Base-by-base conservation (phyloP, 2,329 filamentous ascomycete species). In the Ophiostoma sp. region DNA sequence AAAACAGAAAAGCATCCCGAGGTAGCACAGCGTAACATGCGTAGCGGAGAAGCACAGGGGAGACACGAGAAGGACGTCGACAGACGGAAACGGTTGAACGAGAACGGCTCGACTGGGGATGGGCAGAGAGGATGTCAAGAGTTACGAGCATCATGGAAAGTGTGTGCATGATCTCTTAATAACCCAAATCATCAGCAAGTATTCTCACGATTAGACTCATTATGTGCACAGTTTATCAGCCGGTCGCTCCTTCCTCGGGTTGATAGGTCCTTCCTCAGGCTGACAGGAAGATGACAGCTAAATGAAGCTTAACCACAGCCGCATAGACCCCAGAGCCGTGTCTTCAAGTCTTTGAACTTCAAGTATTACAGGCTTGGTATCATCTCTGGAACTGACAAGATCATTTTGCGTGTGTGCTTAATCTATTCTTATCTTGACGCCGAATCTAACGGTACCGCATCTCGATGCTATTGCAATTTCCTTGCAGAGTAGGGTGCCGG, bases 401-500 rank as follows among this genome's bases (percentile, higher is more conserved):
- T 44, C 48, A 54, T 10, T 23, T 23, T 8, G 48, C 4, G 48
- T 27, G 48, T 54, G 48, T 54, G n/a, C 15, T 5, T 54, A 1
- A 11, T 27, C n/a, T 7, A 48, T 48, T 48, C 6, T 20, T 48
- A 57, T 57, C 52, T 31, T 57, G 5, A 52, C 52, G 15, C 11
- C 3, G 23, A 27, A 11, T 57, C 52, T 27, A 27, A 57, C 52
- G 11, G 48, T 7, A 48, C 17, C 6, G 44, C n/a, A 57, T 57
- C 52, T 57, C 52, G 52, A 57, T 57, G 52, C 52, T 57, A 1
- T 57, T 57, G 52, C 52, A 27, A n/a, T 57, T 54, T 57, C 52
- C 23, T 23, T 23, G 23, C 52, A 57, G 52, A n/a, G 52, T 31
- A 57, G n/a, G 23, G 52, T 57, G 52, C 5, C 27, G 68, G 10